Base-by-base conservation (phyloP, 2,329 filamentous ascomycete genomes). In the Nemania abortiva region DNA sequence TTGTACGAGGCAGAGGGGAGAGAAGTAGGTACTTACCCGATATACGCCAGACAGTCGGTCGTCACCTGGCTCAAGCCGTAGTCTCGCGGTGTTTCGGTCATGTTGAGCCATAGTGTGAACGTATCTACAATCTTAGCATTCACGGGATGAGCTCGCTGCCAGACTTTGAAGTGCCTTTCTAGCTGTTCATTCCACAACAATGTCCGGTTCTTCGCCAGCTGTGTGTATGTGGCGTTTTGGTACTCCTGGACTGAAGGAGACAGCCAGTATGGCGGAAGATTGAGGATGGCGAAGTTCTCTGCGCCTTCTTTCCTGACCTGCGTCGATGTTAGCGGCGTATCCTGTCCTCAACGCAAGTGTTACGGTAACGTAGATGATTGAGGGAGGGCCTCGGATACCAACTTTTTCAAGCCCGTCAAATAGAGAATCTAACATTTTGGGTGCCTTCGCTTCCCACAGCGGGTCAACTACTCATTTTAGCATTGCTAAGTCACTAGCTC, bases 1-100 rank as follows among this genome's bases (percentile, higher is more conserved):
- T 15, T 31, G 13, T n/a, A 2, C 3, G 15, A 29, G 11, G 52
- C 10, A 18, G 11, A 27, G 5, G 18, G 22, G n/a, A 13, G 2
- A 15, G 37, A 11, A 4, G 15, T 54, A 5, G n/a, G n/a, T 18
- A 4, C 55, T 61, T n/a, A 70, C 68, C 68, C 68, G 0, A 70
- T 53, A 18, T 68, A 70, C 2, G 61, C 68, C 11, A 24, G 9
- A 10, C 68, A 70, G 22, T 70, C 65, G 0, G 68, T 68, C 3
- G 55, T 68, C 22, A 62, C 68, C 52, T 70, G 65, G n/a, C 60
- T 70, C 55, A 70, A 47, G 24, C 59, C 55, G 20, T 68, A 70
- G 18, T 65, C 54, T n/a, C 37, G 54, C 3, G 68, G 64, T 37
- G n/a, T 37, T 7, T 64, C n/a, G 9, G 63, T 63, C 42, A 69